Evolutionary conservation across 257 asterid species (phyloP).

Genomic region (Sherardia arvensis): DNA sequence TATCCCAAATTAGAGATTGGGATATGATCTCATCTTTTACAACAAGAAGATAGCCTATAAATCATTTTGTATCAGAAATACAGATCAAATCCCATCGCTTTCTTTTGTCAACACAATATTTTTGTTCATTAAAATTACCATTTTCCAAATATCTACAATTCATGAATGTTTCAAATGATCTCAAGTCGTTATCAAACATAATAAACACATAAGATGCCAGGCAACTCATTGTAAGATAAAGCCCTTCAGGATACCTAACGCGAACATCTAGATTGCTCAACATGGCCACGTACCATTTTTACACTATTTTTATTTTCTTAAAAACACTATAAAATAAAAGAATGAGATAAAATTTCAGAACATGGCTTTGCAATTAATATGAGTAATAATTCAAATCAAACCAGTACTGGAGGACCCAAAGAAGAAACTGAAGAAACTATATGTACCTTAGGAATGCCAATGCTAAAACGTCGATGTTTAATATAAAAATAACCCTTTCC

Average conservation of each 20-base stretch:
- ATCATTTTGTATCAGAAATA: not conserved
- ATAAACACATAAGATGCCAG: not conserved
- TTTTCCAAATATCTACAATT: not conserved
- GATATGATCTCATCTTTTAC: not conserved
- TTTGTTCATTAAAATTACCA: not conserved
- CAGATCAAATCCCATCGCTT: not conserved
- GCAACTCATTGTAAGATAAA: not conserved
- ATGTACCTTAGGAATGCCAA: slow-evolving; percentile 73
- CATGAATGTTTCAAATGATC: not conserved
- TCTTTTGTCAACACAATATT: not conserved
- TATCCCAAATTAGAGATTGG: not conserved
- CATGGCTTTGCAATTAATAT: not conserved
- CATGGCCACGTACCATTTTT: not conserved
- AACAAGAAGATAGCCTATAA: not conserved
- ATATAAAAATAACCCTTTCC: slow-evolving; percentile 54
- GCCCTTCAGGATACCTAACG: not conserved
- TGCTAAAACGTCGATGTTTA: slow-evolving; percentile 53
- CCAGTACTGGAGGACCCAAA: not conserved
- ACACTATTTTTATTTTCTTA: not conserved
- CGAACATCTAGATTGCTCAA: not conserved
- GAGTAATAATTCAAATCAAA: not conserved
- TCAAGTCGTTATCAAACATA: not conserved
- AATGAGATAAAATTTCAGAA: not conserved
- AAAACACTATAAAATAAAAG: not conserved
- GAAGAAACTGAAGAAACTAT: not conserved